phyloP scores from a whole-genome alignment of 2,329 filamentous ascomycete species.

The Aspergillus versicolor region DNA sequence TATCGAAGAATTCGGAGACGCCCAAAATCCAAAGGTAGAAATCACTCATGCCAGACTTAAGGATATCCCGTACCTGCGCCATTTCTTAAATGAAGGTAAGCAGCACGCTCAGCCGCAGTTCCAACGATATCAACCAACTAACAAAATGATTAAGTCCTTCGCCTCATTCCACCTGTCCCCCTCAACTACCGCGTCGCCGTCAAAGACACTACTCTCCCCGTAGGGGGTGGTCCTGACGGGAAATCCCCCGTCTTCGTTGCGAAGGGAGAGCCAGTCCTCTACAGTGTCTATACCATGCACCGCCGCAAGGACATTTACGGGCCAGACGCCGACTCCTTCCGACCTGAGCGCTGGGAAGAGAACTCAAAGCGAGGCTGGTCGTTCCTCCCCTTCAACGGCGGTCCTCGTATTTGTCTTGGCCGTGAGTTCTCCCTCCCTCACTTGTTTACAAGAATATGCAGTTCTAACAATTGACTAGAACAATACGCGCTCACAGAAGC shows the following conservation, averaged over 20 bases:
- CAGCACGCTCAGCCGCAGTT: neutral
- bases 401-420: slow-evolving; percentile 41
- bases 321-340: slow-evolving; percentile 45
- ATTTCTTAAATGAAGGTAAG: slow-evolving; percentile 39
- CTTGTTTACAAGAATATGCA: neutral
- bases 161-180: slow-evolving; percentile 47
- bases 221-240: slow-evolving; percentile 61
- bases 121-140: neutral
- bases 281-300: slow-evolving; percentile 72
- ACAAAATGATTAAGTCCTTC: slow-evolving; percentile 33
- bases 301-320: slow-evolving; percentile 56
- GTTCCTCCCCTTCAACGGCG: slow-evolving; percentile 41
- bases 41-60: slow-evolving; percentile 47
- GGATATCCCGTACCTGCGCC: slow-evolving; percentile 40
- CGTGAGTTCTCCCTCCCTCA: slow-evolving; percentile 26
- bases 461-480: slow-evolving; percentile 23
- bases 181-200: slow-evolving; percentile 45
- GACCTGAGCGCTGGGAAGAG: slow-evolving; percentile 52
- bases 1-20: slow-evolving; percentile 44
- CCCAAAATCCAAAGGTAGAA: slow-evolving; percentile 30
- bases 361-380: slow-evolving; percentile 35
- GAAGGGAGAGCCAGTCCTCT: slow-evolving; percentile 65
- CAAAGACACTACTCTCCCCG: slow-evolving; percentile 43
- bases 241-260: slow-evolving; percentile 62
- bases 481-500: slow-evolving; percentile 46